Evolutionary conservation across 2,329 filamentous ascomycete genomes (phyloP).

Genomic region (Monosporascus sp.): DNA sequence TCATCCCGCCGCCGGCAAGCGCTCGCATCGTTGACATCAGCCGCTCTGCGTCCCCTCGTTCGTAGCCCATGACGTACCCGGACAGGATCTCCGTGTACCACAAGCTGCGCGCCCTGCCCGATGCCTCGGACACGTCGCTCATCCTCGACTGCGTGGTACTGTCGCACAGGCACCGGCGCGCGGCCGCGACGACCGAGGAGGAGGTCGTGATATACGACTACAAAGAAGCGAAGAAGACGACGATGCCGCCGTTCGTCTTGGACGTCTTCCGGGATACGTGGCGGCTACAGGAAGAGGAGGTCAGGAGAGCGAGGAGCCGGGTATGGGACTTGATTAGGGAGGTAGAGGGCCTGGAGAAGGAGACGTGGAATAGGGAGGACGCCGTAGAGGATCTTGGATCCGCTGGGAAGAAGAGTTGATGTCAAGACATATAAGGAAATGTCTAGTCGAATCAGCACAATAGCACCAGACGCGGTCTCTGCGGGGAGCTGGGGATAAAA

Average conservation of each 20-base stretch:
- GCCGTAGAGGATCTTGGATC: conserved; percentile 66
- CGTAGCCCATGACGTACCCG: conserved; percentile 74
- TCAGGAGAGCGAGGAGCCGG: conserved; percentile 42
- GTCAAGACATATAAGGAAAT: no score
- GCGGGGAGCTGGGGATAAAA: no score
- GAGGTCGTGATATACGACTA: conserved; percentile 80
- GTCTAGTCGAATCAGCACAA: no score
- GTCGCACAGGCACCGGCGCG: conserved; percentile 67
- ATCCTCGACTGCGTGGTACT: conserved; percentile 59
- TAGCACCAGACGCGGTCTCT: no score
- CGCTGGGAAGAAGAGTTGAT: conserved; percentile 14
- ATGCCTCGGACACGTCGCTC: conserved; percentile 41
- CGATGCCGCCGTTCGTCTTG: conserved; percentile 55
- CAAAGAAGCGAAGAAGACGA: conserved; percentile 46
- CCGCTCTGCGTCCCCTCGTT: background rate
- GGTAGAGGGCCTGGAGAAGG: conserved; percentile 59
- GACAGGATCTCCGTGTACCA: conserved; percentile 81
- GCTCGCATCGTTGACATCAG: background rate
- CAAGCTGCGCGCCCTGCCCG: conserved; percentile 56
- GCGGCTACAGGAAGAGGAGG: conserved; percentile 55
- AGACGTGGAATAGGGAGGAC: conserved; percentile 67
- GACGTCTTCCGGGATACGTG: conserved; percentile 55
- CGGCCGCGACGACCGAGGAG: conserved; percentile 70
- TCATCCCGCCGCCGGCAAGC: no score
- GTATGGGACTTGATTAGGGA: conserved; percentile 51